Evolutionary conservation across 345 rosid genomes (phyloP).

Genomic region (Brassica rapa): DNA sequence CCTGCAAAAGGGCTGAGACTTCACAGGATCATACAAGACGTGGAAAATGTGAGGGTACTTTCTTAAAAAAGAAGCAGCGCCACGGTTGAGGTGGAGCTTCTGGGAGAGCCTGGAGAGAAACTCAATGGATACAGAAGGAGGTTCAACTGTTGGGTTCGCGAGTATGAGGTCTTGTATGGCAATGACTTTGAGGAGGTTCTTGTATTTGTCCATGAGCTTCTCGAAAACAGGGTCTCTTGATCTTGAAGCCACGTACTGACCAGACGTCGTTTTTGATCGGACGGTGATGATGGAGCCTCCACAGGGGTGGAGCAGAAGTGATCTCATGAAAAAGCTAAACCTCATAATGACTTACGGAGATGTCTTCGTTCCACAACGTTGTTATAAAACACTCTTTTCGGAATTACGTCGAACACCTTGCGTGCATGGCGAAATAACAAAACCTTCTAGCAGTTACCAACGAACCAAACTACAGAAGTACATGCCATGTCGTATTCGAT

Average conservation of each 20-base stretch:
- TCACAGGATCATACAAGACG: slow-evolving; percentile 58
- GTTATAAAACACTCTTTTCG: not conserved
- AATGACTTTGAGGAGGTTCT: slow-evolving; percentile 70
- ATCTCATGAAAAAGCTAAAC: slow-evolving; percentile 21
- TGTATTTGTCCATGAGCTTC: slow-evolving; percentile 88
- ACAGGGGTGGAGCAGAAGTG: slow-evolving; percentile 22
- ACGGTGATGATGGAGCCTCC: slow-evolving; percentile 25
- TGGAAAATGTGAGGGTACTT: slow-evolving; percentile 78
- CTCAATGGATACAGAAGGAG: slow-evolving; percentile 69
- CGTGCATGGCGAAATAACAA: not conserved
- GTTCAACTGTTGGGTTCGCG: slow-evolving; percentile 54
- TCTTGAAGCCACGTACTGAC: slow-evolving; percentile 71
- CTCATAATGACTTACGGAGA: slow-evolving; percentile 29
- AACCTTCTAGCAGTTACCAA: not conserved
- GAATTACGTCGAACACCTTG: slow-evolving; percentile 37
- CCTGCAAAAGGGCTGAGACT: slow-evolving; percentile 63
- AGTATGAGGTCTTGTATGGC: slow-evolving; percentile 79
- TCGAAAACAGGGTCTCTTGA: slow-evolving; percentile 78
- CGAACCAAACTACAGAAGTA: not conserved
- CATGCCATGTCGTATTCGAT: not conserved
- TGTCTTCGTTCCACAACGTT: not conserved
- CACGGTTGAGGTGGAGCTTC: slow-evolving; percentile 81
- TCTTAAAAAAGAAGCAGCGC: slow-evolving; percentile 71
- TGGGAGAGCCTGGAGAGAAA: slow-evolving; percentile 83
- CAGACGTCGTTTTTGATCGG: slow-evolving; percentile 71